Evolutionary conservation across 2,329 filamentous ascomycete genomes (phyloP).

Genomic region (Aureobasidium leucospermi): DNA sequence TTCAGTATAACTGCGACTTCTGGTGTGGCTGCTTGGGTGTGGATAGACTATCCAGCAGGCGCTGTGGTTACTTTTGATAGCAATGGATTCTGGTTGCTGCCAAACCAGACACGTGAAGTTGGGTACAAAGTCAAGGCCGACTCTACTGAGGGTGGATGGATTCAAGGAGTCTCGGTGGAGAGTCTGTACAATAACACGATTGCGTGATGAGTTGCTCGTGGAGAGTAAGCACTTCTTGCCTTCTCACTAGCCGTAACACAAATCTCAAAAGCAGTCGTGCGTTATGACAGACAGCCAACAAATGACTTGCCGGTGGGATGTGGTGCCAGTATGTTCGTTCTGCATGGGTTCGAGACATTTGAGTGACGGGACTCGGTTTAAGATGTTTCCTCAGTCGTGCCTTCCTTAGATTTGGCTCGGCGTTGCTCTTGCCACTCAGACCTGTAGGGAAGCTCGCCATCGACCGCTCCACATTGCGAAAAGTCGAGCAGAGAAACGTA

Average conservation of each 20-base stretch:
- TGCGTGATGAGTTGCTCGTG: not conserved
- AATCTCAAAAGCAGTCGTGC: too few species aligned
- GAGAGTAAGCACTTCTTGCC: too few species aligned
- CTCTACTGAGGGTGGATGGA: constrained; percentile 38
- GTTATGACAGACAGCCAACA: too few species aligned
- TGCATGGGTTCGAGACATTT: too few species aligned
- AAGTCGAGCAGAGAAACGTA: not conserved
- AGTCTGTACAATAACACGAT: constrained; percentile 46
- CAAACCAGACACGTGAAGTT: constrained; percentile 39
- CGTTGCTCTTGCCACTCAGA: not conserved
- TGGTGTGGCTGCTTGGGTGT: constrained; percentile 48
- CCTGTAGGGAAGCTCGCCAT: not conserved
- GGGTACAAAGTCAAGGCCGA: constrained; percentile 41
- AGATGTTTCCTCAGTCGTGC: not conserved
- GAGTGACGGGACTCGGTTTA: not conserved
- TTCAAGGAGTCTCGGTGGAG: constrained; percentile 40
- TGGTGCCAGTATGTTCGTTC: too few species aligned
- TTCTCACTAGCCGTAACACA: too few species aligned
- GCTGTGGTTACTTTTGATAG: constrained; percentile 45
- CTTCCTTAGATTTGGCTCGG: not conserved
- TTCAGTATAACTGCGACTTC: constrained; percentile 43
- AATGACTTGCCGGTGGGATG: too few species aligned
- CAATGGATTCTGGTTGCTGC: constrained; percentile 46
- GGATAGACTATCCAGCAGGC: constrained; percentile 46
- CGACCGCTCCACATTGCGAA: not conserved